These are phyloP conservation scores for Metschnikowia similis DNA, from an alignment of 805 yeast genomes.

Conservation along the genomic window DNA sequence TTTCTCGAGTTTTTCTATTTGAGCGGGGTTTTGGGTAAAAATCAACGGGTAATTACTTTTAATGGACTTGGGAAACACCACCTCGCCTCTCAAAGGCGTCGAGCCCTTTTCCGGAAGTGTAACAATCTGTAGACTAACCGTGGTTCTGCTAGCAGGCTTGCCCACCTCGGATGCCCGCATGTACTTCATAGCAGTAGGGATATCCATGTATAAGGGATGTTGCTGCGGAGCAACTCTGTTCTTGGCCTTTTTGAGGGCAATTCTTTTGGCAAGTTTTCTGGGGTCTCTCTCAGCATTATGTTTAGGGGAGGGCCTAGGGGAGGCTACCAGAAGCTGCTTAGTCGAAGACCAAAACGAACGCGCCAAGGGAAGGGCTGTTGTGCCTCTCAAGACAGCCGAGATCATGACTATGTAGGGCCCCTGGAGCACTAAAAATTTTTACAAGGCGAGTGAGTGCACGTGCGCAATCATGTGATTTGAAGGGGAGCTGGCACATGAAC, in stretches of 20 bases:
- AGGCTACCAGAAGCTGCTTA: not conserved
- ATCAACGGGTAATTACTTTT: slow-evolving; percentile 63
- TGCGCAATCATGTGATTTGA: not conserved
- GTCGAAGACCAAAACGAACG: slow-evolving; percentile 6
- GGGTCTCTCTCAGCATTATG: slow-evolving; percentile 15
- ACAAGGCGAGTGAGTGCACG: not conserved
- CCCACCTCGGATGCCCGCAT: slow-evolving; percentile 91
- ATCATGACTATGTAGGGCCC: slow-evolving; percentile 4
- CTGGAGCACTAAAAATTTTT: not conserved
- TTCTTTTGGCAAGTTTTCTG: slow-evolving; percentile 12
- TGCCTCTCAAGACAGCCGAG: slow-evolving; percentile 1
- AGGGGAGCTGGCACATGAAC: not conserved
- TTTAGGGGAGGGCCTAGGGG: slow-evolving; percentile 16
- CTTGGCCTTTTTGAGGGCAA: slow-evolving; percentile 9
- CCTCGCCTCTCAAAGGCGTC: slow-evolving; percentile 66
- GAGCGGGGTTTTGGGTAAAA: slow-evolving; percentile 56
- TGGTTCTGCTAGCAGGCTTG: slow-evolving; percentile 63
- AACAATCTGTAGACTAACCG: slow-evolving; percentile 58
- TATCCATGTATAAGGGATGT: slow-evolving; percentile 65
- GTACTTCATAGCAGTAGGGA: slow-evolving; percentile 69
- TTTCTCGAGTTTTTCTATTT: slow-evolving; percentile 48
- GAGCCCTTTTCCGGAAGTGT: slow-evolving; percentile 73
- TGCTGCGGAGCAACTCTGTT: slow-evolving; percentile 33
- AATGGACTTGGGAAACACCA: slow-evolving; percentile 69
- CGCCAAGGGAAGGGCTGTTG: slow-evolving; percentile 2